Percentiles rank a stretch among this genome's conserved stretches.
phyloP scores from a whole-genome alignment of 805 yeast species.

The Metschnikowia rubicola region DNA sequence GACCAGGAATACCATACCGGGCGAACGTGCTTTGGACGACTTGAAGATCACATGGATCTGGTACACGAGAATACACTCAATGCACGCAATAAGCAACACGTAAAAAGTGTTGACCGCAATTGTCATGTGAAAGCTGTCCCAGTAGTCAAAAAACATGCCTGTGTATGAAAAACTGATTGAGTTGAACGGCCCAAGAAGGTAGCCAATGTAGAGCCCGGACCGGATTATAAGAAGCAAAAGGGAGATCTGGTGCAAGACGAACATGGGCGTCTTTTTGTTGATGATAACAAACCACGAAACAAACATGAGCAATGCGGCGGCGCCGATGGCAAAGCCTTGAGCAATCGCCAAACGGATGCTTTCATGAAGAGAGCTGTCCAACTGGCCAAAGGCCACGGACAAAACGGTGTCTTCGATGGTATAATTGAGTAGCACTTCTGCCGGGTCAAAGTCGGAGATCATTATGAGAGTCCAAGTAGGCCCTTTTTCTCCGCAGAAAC shows the following conservation, averaged over 20 bases:
- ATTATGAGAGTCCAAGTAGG: neutral
- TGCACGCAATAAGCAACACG: constrained; percentile 53
- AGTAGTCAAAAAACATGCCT: constrained; percentile 26
- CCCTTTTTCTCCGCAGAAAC: neutral
- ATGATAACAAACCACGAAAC: constrained; percentile 24
- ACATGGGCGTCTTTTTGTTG: constrained; percentile 63
- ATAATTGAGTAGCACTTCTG: constrained; percentile 10
- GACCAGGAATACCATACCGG: constrained; percentile 39
- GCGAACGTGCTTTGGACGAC: constrained; percentile 45
- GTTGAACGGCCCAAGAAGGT: constrained; percentile 50
- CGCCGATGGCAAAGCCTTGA: constrained; percentile 16
- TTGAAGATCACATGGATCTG: constrained; percentile 73
- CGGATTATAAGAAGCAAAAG: constrained; percentile 56
- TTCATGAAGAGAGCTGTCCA: constrained; percentile 5
- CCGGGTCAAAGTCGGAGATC: constrained; percentile 9
- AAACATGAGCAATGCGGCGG: constrained; percentile 13
- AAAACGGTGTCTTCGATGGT: constrained; percentile 7
- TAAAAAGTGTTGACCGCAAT: constrained; percentile 62
- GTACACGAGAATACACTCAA: constrained; percentile 64
- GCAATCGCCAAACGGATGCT: constrained; percentile 10
- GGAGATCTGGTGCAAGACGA: constrained; percentile 64
- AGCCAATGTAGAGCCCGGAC: constrained; percentile 55
- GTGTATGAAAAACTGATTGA: constrained; percentile 44
- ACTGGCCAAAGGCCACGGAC: constrained; percentile 9
- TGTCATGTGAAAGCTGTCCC: constrained; percentile 43